Percentiles rank a stretch among this genome's conserved stretches.
Conservation (phyloP, 2,329 filamentous ascomycete species). For the Akanthomyces muscarius region DNA sequence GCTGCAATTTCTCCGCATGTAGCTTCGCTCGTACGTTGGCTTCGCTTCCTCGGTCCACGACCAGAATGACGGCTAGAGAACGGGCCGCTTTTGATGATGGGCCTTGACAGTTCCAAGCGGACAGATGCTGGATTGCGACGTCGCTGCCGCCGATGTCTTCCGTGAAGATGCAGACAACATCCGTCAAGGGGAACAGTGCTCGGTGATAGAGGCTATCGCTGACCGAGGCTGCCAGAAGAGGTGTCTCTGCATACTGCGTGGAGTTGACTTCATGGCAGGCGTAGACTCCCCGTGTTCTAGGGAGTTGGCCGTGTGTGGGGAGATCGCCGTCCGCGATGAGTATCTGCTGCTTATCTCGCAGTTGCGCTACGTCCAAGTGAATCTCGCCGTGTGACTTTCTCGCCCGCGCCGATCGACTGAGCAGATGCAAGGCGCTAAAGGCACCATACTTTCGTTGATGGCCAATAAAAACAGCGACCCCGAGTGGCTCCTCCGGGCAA, state of each 20-base stretch:
- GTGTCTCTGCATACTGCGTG: neutral
- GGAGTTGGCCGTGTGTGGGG: slow-evolving; percentile 9
- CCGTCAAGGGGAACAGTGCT: slow-evolving; percentile 4
- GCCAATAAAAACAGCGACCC: slow-evolving; percentile 5
- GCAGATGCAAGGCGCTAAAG: neutral
- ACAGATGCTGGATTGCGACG: neutral
- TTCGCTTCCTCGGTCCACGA: neutral
- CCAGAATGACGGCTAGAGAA: slow-evolving; percentile 2
- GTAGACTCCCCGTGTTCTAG: neutral
- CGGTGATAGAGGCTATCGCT: slow-evolving; percentile 7
- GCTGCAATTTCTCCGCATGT: neutral
- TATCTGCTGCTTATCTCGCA: neutral
- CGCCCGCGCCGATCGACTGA: neutral
- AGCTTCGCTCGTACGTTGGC: neutral
- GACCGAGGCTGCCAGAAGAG: neutral
- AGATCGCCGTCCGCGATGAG: slow-evolving; percentile 14
- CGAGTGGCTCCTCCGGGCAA: slow-evolving; percentile 3
- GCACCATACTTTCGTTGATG: slow-evolving; percentile 6
- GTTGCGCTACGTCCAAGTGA: neutral
- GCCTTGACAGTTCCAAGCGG: neutral
- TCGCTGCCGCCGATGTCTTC: slow-evolving; percentile 15
- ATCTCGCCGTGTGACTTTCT: slow-evolving; percentile 6
- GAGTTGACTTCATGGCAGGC: slow-evolving; percentile 8
- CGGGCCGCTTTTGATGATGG: neutral
- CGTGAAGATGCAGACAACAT: slow-evolving; percentile 15